phyloP scores from a whole-genome alignment of 306 rosid species.

The Myrica gale region DNA sequence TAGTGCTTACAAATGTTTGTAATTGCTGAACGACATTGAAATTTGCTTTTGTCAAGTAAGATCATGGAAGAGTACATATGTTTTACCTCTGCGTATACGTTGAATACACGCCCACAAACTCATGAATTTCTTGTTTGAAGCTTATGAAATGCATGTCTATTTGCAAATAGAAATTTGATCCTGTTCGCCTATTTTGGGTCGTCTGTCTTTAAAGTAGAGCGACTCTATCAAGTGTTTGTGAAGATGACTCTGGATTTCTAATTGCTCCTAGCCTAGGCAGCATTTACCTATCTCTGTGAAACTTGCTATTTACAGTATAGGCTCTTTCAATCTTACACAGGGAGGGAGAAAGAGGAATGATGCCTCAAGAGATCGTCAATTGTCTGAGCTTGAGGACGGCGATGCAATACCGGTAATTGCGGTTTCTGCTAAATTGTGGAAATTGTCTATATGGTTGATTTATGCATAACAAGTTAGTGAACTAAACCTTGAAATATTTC shows the following conservation, averaged over 20 bases:
- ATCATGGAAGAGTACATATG: not conserved
- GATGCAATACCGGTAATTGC: slow-evolving; percentile 57
- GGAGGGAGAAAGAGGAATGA: slow-evolving; percentile 41
- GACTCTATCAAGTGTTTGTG: not conserved
- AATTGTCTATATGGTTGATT: slow-evolving; percentile 8
- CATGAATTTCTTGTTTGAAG: not conserved
- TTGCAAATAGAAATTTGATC: not conserved
- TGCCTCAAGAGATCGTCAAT: slow-evolving; percentile 29
- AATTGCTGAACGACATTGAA: not conserved
- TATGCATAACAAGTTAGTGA: slow-evolving; percentile 25
- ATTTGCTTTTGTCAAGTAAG: not conserved
- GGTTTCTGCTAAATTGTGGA: not conserved
- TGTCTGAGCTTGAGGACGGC: slow-evolving; percentile 62
- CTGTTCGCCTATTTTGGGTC: not conserved
- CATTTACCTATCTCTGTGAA: not conserved
- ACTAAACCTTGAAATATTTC: slow-evolving; percentile 22
- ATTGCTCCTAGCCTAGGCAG: not conserved
- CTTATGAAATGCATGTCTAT: not conserved
- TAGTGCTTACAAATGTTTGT: not conserved
- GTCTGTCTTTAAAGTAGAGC: not conserved
- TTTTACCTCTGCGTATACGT: not conserved
- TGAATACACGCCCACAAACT: not conserved
- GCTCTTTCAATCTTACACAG: slow-evolving; percentile 26
- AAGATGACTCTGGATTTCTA: not conserved
- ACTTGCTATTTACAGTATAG: not conserved